Percentiles rank a stretch among this genome's conserved stretches.
phyloP scores from a whole-genome alignment of 2,329 filamentous ascomycete species.

The Exophiala xenobiotica region DNA sequence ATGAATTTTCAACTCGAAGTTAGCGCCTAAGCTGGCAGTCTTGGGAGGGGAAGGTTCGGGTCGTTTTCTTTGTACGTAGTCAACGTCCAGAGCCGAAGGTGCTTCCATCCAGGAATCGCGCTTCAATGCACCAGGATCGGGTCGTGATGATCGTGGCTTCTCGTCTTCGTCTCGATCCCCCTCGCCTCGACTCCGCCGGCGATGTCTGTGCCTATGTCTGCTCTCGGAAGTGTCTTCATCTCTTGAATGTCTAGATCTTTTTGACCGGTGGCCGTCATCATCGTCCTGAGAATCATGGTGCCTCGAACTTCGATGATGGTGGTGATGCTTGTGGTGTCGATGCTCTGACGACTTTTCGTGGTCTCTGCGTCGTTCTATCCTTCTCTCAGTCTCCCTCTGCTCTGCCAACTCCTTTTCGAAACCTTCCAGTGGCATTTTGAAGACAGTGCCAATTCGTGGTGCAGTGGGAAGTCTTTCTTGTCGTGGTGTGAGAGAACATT shows the following conservation, averaged over 20 bases:
- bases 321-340: slow-evolving; percentile 26
- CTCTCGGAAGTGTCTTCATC: slow-evolving; percentile 20
- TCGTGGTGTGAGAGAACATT: not conserved
- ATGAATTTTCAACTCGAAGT: slow-evolving; percentile 71
- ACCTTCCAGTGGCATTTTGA: slow-evolving; percentile 62
- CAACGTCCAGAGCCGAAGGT: slow-evolving; percentile 76
- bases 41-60: slow-evolving; percentile 46
- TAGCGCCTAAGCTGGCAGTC: slow-evolving; percentile 48
- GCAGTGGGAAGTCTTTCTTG: not conserved
- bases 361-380: slow-evolving; percentile 42
- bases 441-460: not conserved
- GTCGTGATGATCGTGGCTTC: slow-evolving; percentile 36
- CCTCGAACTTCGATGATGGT: slow-evolving; percentile 40
- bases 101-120: slow-evolving; percentile 95
- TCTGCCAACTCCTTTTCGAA: slow-evolving; percentile 74
- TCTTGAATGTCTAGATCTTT: slow-evolving; percentile 45
- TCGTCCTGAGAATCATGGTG: slow-evolving; percentile 51
- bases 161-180: slow-evolving; percentile 27
- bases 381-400: slow-evolving; percentile 36
- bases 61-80: slow-evolving; percentile 64
- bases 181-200: slow-evolving; percentile 28
- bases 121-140: slow-evolving; percentile 46
- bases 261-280: slow-evolving; percentile 47
- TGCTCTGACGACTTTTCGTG: slow-evolving; percentile 40
- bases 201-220: slow-evolving; percentile 38